phyloP scores from a whole-genome alignment of 352 stramenopile species.

The Plasmopara muralis region DNA sequence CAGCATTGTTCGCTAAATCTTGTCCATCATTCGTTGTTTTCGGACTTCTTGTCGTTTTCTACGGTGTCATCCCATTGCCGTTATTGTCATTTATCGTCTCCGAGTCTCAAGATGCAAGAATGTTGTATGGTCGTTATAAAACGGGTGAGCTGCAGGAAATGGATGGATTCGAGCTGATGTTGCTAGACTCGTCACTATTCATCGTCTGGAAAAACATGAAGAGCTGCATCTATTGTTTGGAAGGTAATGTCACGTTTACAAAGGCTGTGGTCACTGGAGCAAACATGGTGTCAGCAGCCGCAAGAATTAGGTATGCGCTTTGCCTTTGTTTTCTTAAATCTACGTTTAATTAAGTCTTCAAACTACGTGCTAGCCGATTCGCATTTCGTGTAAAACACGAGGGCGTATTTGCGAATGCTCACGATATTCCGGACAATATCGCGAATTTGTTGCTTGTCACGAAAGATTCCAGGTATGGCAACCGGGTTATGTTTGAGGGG shows the following conservation, averaged over 20 bases:
- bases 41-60: slow-evolving; percentile 41
- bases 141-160: slow-evolving; percentile 36
- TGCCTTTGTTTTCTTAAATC: neutral
- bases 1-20: slow-evolving; percentile 50
- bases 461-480: slow-evolving; percentile 46
- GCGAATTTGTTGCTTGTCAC: slow-evolving; percentile 41
- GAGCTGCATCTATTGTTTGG: slow-evolving; percentile 58
- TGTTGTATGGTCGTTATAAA: slow-evolving; percentile 26
- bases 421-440: slow-evolving; percentile 60
- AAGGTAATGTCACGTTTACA: slow-evolving; percentile 54
- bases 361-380: slow-evolving; percentile 22
- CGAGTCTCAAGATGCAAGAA: slow-evolving; percentile 31
- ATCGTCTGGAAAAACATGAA: slow-evolving; percentile 74
- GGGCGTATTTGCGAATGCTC: slow-evolving; percentile 41
- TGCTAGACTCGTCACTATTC: slow-evolving; percentile 60
- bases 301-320: slow-evolving; percentile 34
- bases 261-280: slow-evolving; percentile 51
- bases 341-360: slow-evolving; percentile 2
- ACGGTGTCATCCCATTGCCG: slow-evolving; percentile 43
- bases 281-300: slow-evolving; percentile 47
- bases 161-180: slow-evolving; percentile 61
- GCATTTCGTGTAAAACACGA: slow-evolving; percentile 39
- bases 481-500: neutral
- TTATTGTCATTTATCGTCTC: slow-evolving; percentile 52
- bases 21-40: slow-evolving; percentile 59